Evolutionary conservation across 345 rosid species (phyloP), one percentile per base, ranked within the genome.

Genomic region (Corchorus olitorius): DNA sequence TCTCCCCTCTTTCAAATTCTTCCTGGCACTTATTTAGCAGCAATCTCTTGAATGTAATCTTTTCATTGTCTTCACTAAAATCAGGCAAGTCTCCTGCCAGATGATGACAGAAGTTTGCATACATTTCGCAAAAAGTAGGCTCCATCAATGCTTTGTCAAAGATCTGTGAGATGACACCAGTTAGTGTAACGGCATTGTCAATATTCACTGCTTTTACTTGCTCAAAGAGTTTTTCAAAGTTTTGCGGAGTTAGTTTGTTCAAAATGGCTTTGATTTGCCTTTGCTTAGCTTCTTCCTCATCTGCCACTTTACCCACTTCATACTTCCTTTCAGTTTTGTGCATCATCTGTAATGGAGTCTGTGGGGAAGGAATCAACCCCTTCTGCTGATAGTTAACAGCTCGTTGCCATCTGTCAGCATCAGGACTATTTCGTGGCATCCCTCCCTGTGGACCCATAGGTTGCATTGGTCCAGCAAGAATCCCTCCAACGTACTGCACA

Each of bases 101-200:
- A 81, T 80, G 86, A 35, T 11, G 6, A 80, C 99, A 97, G 80
- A 94, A 91, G 81, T 91, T 79, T 14, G 97, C 97, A 86, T 91
- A 97, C 97, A 97, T 97, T 82, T 97, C 97, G 87, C 97, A 91
- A 79, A 97, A 97, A 67, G 98, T 94, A 63, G 98, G 99, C 87
- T 94, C 98, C 94, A 89, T 94, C 68, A 94, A 87, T 79, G 99
- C 99, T 87, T 92, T 94, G 83, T 94, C 97, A 85, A 94, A 97
- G 79, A 96, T 96, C 86, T 93, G 99, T 9, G 93, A 88, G 79
- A 96, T 91, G 64, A 96, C 92, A 55, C 95, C 92, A 15, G 53
- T 76, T 78, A 96, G 99, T 6, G 97, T 97, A 70, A 10, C 83
- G 34, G 84, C 86, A 77, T 85, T 97, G 81, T 97, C 97, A 54